Evolutionary conservation across 495 filamentous ascomycete genomes (phyloP).

Genomic region (Neurospora sp.): DNA sequence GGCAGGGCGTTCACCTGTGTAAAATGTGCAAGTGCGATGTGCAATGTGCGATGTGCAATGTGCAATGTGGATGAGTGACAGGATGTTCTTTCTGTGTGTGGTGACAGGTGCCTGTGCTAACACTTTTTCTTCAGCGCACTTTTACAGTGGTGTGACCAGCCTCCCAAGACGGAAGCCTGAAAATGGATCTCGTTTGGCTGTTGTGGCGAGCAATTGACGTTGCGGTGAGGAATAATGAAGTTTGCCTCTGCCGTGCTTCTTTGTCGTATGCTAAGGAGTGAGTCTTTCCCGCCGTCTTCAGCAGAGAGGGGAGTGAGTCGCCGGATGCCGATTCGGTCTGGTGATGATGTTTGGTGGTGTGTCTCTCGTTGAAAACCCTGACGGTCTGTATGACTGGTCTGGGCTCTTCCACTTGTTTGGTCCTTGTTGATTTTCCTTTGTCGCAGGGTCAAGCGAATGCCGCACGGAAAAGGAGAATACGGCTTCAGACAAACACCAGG

Average conservation of each 20-base stretch:
- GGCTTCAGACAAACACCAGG: background rate
- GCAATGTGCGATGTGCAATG: background rate
- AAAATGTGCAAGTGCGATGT: background rate
- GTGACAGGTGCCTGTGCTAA: background rate
- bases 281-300: background rate
- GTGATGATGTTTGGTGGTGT: slow-evolving; percentile 2
- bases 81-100: background rate
- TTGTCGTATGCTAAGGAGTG: background rate
- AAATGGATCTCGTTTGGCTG: slow-evolving; percentile 21
- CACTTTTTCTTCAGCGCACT: background rate
- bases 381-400: background rate
- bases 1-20: slow-evolving; percentile 15
- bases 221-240: background rate
- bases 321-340: background rate
- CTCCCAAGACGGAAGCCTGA: slow-evolving; percentile 23
- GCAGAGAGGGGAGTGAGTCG: background rate
- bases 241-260: background rate
- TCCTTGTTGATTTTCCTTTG: background rate
- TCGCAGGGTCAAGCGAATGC: background rate
- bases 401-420: background rate
- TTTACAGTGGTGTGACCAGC: slow-evolving; percentile 21
- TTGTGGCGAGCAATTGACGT: background rate
- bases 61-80: background rate
- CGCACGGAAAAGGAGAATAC: background rate
- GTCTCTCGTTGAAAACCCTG: slow-evolving; percentile 1